Percentiles rank a stretch among this genome's conserved stretches.
Evolutionary conservation across 768 basidiomycete genomes (phyloP).

Genomic region (Strobilomyces dryophilus): DNA sequence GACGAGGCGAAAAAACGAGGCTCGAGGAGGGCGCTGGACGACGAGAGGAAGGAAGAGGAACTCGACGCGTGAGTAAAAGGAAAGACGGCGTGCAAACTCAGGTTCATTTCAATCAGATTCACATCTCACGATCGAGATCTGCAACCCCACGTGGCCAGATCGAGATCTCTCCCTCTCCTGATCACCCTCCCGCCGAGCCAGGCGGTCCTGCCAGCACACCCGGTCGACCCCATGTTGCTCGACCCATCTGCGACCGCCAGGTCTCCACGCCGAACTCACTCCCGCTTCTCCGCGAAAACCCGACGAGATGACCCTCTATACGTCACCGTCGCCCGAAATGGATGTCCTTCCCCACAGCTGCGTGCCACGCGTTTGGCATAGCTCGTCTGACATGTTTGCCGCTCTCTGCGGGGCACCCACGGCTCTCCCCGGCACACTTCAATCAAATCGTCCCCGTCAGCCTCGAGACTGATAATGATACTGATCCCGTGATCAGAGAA

Average conservation of each 20-base stretch:
- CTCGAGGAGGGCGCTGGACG: constrained; percentile 9
- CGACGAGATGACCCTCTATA: neutral
- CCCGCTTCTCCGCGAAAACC: neutral
- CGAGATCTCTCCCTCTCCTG: constrained; percentile 21
- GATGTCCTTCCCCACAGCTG: constrained; percentile 1
- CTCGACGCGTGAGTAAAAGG: constrained; percentile 26
- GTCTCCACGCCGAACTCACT: neutral
- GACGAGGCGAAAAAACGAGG: neutral
- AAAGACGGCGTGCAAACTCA: constrained; percentile 26
- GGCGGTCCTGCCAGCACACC: neutral
- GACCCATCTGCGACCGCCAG: neutral
- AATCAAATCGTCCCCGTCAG: neutral
- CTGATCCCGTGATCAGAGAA: neutral
- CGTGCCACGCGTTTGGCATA: neutral
- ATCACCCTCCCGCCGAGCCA: constrained; percentile 1
- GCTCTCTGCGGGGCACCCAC: neutral
- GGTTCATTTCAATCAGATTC: constrained; percentile 34
- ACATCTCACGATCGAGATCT: constrained; percentile 33
- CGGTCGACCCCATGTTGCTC: no score
- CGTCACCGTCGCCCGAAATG: constrained; percentile 6
- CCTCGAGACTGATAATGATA: neutral
- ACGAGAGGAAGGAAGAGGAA: constrained; percentile 28
- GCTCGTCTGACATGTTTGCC: neutral
- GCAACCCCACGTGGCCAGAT: constrained; percentile 26
- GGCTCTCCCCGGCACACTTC: neutral